A percentile compares a stretch with the other conserved stretches of the same genome.
Conservation (phyloP, 805 yeast species). For the Schwanniomyces occidentalis region DNA sequence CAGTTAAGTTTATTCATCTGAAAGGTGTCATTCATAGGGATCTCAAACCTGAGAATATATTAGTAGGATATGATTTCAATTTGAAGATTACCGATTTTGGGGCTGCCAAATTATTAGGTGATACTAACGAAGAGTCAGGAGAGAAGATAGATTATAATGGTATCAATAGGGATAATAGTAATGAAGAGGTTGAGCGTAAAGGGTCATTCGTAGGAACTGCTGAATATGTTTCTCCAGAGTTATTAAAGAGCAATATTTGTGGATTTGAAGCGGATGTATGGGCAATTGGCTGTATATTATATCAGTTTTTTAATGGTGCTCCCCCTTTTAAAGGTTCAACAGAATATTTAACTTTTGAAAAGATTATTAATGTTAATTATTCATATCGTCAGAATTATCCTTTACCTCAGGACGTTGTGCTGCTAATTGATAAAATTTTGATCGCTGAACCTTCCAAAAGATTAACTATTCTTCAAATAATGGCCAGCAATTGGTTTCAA, state of each 20-base stretch:
- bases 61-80: constrained; percentile 82
- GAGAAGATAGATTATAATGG: constrained; percentile 32
- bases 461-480: constrained; percentile 33
- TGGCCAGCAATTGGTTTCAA: constrained; percentile 35
- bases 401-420: constrained; percentile 28
- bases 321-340: constrained; percentile 91
- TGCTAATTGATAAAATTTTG: constrained; percentile 32
- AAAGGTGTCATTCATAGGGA: constrained; percentile 93
- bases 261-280: constrained; percentile 87
- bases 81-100: constrained; percentile 96
- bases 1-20: constrained; percentile 83
- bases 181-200: constrained; percentile 34
- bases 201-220: constrained; percentile 96
- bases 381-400: constrained; percentile 37
- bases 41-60: constrained; percentile 89
- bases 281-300: constrained; percentile 91
- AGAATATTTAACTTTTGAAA: constrained; percentile 85
- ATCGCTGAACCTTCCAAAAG: constrained; percentile 33
- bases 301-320: constrained; percentile 75
- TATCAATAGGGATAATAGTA: constrained; percentile 21
- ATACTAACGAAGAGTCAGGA: constrained; percentile 30
- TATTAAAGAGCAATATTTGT: constrained; percentile 73
- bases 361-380: constrained; percentile 77
- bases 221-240: constrained; percentile 92
- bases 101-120: constrained; percentile 78